Evolutionary conservation across 495 filamentous ascomycete genomes (phyloP), one percentile per base, ranked within the genome.

Genomic region (Aspergillus saccharolyticus): DNA sequence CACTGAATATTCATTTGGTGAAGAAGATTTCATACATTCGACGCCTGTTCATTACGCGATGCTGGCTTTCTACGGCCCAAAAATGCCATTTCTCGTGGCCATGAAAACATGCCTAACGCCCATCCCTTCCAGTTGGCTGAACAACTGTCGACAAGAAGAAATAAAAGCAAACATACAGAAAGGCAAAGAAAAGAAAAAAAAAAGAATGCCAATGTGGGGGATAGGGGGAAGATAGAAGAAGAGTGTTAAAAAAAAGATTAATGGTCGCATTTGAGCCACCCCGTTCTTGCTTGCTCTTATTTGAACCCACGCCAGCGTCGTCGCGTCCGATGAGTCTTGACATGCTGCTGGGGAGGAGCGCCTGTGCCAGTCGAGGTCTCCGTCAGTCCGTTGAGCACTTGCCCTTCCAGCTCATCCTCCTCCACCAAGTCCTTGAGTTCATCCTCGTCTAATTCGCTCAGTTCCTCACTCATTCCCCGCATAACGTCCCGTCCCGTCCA

Each of bases 381-480:
- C 46, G 56, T 51, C 9, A 60, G 39, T 17, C 49, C 45, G 20
- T 52, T 57, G 7, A 42, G 52, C 8, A 54, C 30, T 42, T 59
- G 57, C 20, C 61, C 67, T 50, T 68, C 71, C 20, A 68, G 61
- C 28, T 80, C 76, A 33, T 76, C 76, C 30, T 76, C 71, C 21
- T 76, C 79, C 14, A 80, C 82, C 57, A 83, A 78, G 69, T 64
- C 87, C 81, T 69, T 87, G 49, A 96, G 74, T 70, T 90, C 88
- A 17, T 91, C 90, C 48, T 95, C 91, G 54, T 93, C 90, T 63
- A 96, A 82, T 59, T 96, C 91, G 52, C 85, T 92, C 6, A 96
- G 77, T 55, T 93, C 89, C 67, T 94, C 91, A 56, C 89, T 92
- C 76, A 92, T 85, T 16, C 82, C 85, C 16, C 89, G 82, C 63